Percentiles rank a stretch among this genome's conserved stretches.
Evolutionary conservation across 176 grass and related monocot genomes (phyloP).

Genomic region (Triticum turgidum): DNA sequence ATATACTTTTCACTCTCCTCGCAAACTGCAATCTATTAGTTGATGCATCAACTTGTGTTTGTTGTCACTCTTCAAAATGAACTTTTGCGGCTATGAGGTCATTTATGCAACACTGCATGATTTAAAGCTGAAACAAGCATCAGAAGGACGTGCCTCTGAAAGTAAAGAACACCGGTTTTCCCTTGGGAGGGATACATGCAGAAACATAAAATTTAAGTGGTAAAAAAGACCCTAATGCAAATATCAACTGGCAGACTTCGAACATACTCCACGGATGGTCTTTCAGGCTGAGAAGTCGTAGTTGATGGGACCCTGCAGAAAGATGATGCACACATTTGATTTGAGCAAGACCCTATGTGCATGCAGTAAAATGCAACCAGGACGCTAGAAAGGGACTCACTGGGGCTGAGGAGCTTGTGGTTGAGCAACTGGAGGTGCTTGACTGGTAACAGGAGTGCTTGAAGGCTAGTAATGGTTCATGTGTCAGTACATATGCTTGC

Average conservation of each 20-base stretch:
- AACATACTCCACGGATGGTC: constrained; percentile 46
- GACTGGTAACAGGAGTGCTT: constrained; percentile 45
- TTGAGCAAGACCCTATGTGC: not conserved
- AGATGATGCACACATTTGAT: not conserved
- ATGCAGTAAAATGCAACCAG: constrained; percentile 13
- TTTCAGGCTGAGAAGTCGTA: constrained; percentile 49
- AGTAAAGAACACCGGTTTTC: not conserved
- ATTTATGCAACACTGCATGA: constrained; percentile 15
- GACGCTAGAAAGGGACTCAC: constrained; percentile 43
- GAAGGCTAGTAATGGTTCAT: constrained; percentile 52
- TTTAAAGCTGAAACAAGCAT: constrained; percentile 16
- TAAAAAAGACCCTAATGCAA: constrained; percentile 1
- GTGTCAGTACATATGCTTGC: constrained; percentile 21
- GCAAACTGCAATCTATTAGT: not conserved
- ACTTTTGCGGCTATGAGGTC: not conserved
- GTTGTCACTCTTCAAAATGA: not conserved
- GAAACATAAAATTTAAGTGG: constrained; percentile 21
- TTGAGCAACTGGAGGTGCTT: constrained; percentile 46
- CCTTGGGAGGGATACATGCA: not conserved
- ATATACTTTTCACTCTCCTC: not conserved
- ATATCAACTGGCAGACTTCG: constrained; percentile 15
- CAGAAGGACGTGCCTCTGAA: not conserved
- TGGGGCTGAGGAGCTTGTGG: constrained; percentile 41
- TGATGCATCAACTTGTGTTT: not conserved
- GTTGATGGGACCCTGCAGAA: constrained; percentile 43